Evolutionary conservation across 345 rosid species (phyloP).

Genomic region (Gynandropsis gynandra): DNA sequence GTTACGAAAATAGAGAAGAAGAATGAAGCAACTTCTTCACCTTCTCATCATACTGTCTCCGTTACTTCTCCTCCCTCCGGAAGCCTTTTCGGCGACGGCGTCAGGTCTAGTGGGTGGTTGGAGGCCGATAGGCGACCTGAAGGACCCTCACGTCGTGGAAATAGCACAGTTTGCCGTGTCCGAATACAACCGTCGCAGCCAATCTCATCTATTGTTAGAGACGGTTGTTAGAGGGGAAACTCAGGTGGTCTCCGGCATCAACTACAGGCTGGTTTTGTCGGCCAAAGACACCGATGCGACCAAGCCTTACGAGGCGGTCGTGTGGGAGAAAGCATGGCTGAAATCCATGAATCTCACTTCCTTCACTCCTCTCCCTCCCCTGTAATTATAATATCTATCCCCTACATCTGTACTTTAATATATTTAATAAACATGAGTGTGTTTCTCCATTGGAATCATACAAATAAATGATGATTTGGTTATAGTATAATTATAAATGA

Average conservation of each 20-base stretch:
- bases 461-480: too few relatives aligned
- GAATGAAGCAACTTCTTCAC: neutral
- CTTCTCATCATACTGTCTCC: neutral
- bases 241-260: conserved; percentile 49
- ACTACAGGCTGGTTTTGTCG: conserved; percentile 35
- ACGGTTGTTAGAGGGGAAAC: conserved; percentile 36
- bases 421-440: neutral
- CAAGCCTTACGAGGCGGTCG: conserved; percentile 36
- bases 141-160: conserved; percentile 38
- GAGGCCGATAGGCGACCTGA: conserved; percentile 38
- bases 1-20: conserved; percentile 8
- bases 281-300: conserved; percentile 7
- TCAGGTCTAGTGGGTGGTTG: conserved; percentile 41
- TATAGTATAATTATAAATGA: too few relatives aligned
- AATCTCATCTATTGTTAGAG: conserved; percentile 23
- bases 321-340: conserved; percentile 46
- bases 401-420: too few relatives aligned
- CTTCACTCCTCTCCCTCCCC: conserved; percentile 23
- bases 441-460: too few relatives aligned
- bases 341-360: conserved; percentile 36
- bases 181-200: conserved; percentile 27
- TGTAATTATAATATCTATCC: neutral
- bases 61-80: conserved; percentile 13
- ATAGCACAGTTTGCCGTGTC: conserved; percentile 44
- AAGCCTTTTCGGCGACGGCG: conserved; percentile 11